Conservation (phyloP, 2,329 filamentous ascomycete genomes). For the Sphaerulina musiva region DNA sequence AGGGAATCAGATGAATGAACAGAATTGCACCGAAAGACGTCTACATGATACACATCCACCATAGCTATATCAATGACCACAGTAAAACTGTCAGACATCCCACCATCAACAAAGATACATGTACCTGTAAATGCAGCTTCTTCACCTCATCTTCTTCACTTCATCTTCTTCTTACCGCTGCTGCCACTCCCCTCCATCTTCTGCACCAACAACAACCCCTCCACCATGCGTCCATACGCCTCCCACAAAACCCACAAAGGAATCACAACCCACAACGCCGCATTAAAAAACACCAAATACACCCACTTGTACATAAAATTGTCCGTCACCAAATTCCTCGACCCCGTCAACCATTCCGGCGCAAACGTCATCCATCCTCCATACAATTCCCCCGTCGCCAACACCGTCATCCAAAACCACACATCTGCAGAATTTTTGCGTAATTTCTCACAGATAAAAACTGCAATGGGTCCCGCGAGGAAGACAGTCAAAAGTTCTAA, state of each 20-base stretch:
- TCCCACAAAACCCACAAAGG: slow-evolving; percentile 53
- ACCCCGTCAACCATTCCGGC: slow-evolving; percentile 58
- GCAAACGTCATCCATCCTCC: slow-evolving; percentile 61
- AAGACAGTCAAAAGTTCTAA: slow-evolving; percentile 57
- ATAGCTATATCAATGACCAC: no score
- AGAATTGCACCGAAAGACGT: no score
- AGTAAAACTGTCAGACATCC: no score
- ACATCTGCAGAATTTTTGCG: slow-evolving; percentile 35
- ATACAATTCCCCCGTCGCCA: slow-evolving; percentile 60
- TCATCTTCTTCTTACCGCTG: slow-evolving; percentile 15
- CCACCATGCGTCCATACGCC: slow-evolving; percentile 39
- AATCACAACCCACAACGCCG: slow-evolving; percentile 52
- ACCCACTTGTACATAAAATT: slow-evolving; percentile 59
- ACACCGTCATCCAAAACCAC: slow-evolving; percentile 52
- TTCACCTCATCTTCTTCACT: background rate
- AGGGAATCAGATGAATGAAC: no score
- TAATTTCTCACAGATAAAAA: slow-evolving; percentile 49
- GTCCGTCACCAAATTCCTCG: slow-evolving; percentile 50
- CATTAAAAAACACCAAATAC: slow-evolving; percentile 60
- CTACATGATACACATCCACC: no score
- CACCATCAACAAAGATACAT: no score
- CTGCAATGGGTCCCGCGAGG: slow-evolving; percentile 52
- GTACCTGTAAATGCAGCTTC: no score
- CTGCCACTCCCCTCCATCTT: background rate
- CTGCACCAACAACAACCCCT: slow-evolving; percentile 16